Base-by-base conservation (phyloP, 176 grass and related monocot genomes). In the Phyllostachys edulis region DNA sequence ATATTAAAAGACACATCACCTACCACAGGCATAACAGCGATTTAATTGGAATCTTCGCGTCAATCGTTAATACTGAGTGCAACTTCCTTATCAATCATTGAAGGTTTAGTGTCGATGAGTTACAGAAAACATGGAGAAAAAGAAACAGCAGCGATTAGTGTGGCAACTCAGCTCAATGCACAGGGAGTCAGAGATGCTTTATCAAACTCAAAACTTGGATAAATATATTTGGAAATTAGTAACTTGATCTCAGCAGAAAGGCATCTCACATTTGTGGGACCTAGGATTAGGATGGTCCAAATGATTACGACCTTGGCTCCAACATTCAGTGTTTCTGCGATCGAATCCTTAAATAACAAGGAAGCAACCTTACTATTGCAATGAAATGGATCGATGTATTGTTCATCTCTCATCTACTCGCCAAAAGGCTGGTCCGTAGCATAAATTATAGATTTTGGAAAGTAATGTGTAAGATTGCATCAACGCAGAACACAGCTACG, bases 201-300 rank as follows among this genome's bases (percentile, higher is more conserved):
- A 86, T 67, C 51, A 68, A 67, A 84, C 16, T 6, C 75, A 46
- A 84, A 75, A 20, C 3, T 68, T 79, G 74, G 84, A 79, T 60
- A 60, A 59, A 78, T 60, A 75, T 69, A 75, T 61, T 69, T 83
- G 61, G 67, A 80, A 42, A 67, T 44, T 79, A 75, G 63, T 16
- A 83, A 72, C 47, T 68, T 80, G 56, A 83, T 49, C 76, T 73
- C 49, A 3, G 29, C 13, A 74, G 40, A 78, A 90, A 79, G 63
- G 68, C 24, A 80, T 84, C 80, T 83, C 39, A 51, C 21, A 78
- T 36, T 23, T 24, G 32, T 74, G 59, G 60, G 80, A 20, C 50
- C 62, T 57, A 16, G 20, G 56, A 72, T 73, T 72, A 73, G 6
- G 1, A 78, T 73, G 17, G 40, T 13, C 51, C 41, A 71, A 73